Base-by-base conservation (phyloP, 257 asterid genomes). In the Nyctanthes arbortristis region DNA sequence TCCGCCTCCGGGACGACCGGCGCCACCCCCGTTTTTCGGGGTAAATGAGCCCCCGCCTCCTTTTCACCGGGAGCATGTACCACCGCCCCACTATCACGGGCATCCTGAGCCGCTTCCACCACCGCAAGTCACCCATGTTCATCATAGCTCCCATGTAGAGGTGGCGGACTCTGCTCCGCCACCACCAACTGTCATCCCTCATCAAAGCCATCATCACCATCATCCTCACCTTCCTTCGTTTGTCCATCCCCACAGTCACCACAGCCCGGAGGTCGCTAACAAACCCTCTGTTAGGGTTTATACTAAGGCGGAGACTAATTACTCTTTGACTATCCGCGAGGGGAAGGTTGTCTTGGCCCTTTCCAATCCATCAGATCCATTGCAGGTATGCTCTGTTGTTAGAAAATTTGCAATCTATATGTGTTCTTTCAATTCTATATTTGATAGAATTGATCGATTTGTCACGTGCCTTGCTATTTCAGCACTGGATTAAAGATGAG, bases 401-500 rank as follows among this genome's bases (percentile, higher is more conserved):
- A 22, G 30, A 52, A 10, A 18, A 29, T 20, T 73, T 9, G 14
- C 34, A 14, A 49, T 28, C 28, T 2, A 11, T 30, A 56, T n/a
- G 20, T 27, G n/a, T 1, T 22, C 61, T 11, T 10, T 2, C 63
- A 54, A 9, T 62, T 61, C 43, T 13, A 36, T 25, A 20, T 22
- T 3, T 18, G 28, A 7, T 70, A 1, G 49, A 63, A 20, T 55
- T 56, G 30, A 31, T 77, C 60, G 20, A 30, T 22, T 27, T 47
- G 47, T 61, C 30, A 54, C 14, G 28, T 20, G 18, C 9, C 27
- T 67, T 14, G 31, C 22, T 30, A 34, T 73, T 64, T 57, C 83
- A 90, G 96, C 93, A 88, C 68, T 90, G 94, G 97, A 67, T 86
- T 27, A 88, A 82, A 72, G 96, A 88, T 71, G 87, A 78, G 80